These are phyloP conservation scores for Solanum ahanhuiri DNA, from an alignment of 257 asterid genomes.

Conservation along the genomic window DNA sequence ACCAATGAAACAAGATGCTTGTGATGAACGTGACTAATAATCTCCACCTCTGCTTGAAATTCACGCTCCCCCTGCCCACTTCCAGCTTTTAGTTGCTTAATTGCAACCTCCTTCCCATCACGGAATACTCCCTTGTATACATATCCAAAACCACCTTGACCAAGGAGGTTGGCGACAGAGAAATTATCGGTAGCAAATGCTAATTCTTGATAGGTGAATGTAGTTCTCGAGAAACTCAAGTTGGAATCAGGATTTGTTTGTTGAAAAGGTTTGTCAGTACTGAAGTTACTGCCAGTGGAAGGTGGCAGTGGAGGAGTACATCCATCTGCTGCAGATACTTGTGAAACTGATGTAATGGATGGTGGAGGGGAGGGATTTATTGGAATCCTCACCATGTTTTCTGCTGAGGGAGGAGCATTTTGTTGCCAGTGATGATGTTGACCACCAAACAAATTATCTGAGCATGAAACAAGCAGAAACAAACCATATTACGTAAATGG, in stretches of 20 bases:
- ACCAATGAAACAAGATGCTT: constrained; percentile 59
- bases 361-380: constrained; percentile 21
- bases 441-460: constrained; percentile 30
- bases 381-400: constrained; percentile 9
- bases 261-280: constrained; percentile 18
- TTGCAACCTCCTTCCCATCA: constrained; percentile 72
- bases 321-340: constrained; percentile 25
- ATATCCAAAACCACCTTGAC: constrained; percentile 89
- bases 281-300: constrained; percentile 31
- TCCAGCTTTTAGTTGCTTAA: constrained; percentile 69
- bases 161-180: constrained; percentile 53
- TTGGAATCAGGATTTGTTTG: constrained; percentile 12
- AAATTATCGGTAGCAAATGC: constrained; percentile 57
- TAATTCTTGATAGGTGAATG: constrained; percentile 71
- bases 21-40: constrained; percentile 72
- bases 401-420: constrained; percentile 18
- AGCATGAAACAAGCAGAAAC: not conserved
- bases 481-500: not conserved
- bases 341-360: constrained; percentile 17
- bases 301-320: constrained; percentile 26
- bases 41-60: constrained; percentile 91
- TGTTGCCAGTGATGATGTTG: constrained; percentile 25
- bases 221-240: constrained; percentile 24
- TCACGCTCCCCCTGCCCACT: constrained; percentile 97
- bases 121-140: constrained; percentile 72